phyloP scores from a whole-genome alignment of 306 rosid species.

The Malus sylvestris region DNA sequence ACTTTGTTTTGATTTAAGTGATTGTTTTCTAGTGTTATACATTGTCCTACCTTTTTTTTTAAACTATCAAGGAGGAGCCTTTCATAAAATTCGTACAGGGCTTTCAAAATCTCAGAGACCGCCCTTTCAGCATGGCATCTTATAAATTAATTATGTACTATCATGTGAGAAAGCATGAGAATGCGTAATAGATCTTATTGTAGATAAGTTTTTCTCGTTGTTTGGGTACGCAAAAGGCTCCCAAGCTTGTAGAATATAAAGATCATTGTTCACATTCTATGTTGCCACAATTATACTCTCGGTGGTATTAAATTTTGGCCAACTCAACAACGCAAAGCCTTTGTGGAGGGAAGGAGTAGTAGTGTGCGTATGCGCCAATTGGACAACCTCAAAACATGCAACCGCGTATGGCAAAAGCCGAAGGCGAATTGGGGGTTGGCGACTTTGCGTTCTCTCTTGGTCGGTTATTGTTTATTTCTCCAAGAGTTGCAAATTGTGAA shows the following conservation, averaged over 20 bases:
- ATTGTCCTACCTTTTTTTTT: no score
- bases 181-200: background rate
- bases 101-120: no score
- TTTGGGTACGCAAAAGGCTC: background rate
- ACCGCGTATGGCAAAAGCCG: background rate
- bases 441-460: background rate
- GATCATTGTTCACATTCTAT: background rate
- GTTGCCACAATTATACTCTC: background rate
- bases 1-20: no score
- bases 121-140: no score
- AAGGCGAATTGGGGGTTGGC: background rate
- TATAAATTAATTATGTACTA: no score
- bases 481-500: background rate
- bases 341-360: background rate
- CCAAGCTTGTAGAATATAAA: background rate
- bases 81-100: no score
- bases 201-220: no score
- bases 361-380: background rate
- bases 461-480: conserved; percentile 7
- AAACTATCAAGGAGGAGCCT: no score
- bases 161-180: no score
- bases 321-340: background rate
- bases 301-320: background rate
- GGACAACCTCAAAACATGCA: background rate
- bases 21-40: no score